These are phyloP conservation scores for Monosporascus cannonballus DNA, from an alignment of 2,329 filamentous ascomycete genomes.

Conservation along the genomic window DNA sequence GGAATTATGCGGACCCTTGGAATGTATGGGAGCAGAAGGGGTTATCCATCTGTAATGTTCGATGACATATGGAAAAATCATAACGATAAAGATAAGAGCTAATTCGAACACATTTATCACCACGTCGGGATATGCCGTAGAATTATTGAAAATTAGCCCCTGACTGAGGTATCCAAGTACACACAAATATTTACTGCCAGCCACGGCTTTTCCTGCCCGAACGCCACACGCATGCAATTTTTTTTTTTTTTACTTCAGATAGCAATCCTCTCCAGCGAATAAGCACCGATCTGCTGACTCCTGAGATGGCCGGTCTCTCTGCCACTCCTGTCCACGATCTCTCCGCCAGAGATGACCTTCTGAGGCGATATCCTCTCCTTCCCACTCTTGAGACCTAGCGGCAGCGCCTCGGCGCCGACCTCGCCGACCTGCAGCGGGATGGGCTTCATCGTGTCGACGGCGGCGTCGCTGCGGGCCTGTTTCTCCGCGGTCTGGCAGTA, in stretches of 20 bases:
- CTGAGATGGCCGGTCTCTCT: conserved; percentile 73
- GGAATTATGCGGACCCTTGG: too few relatives aligned
- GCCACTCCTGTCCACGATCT: conserved; percentile 60
- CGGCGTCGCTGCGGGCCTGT: conserved; percentile 11
- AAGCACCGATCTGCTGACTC: conserved; percentile 73
- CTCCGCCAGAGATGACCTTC: conserved; percentile 63
- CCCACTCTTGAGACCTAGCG: conserved; percentile 64
- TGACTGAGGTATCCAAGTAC: too few relatives aligned
- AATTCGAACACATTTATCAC: too few relatives aligned
- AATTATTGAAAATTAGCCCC: too few relatives aligned
- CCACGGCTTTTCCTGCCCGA: too few relatives aligned
- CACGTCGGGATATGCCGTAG: too few relatives aligned
- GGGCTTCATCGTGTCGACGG: conserved; percentile 34
- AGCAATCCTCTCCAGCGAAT: conserved; percentile 73
- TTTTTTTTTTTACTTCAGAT: conserved; percentile 41
- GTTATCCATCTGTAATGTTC: too few relatives aligned
- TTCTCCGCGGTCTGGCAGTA: conserved; percentile 42
- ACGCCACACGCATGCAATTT: neutral
- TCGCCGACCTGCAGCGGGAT: conserved; percentile 39
- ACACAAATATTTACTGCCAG: too few relatives aligned
- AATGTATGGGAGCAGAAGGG: too few relatives aligned
- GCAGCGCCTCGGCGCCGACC: conserved; percentile 47
- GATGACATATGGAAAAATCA: too few relatives aligned
- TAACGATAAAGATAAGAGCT: too few relatives aligned
- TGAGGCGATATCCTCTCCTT: conserved; percentile 38